Evolutionary conservation across 164 flowering plant species (phyloP), one percentile per base, ranked within the genome.

Genomic region (Liriodendron chinense): DNA sequence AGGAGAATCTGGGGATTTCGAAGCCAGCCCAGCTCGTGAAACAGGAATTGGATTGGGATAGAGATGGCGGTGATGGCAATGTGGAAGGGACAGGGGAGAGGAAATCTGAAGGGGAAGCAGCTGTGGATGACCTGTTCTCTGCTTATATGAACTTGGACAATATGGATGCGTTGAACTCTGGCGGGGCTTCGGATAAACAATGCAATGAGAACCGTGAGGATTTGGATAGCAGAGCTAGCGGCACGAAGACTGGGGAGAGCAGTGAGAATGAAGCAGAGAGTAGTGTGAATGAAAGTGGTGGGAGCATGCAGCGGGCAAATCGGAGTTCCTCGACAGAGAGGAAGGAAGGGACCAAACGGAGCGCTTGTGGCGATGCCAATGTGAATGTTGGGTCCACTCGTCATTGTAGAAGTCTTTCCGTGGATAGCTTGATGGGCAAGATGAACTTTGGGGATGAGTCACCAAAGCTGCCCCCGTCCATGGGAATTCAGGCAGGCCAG

Each of bases 181-280:
- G 90, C 12, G 96, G 85, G 9, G 84, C 83, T 26, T 88, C 85
- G 72, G 94, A 88, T 66, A 91, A 87, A 85, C 82, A 67, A 74
- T 79, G 80, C 48, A 76, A 53, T 9, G 89, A 87, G 69, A 86
- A 69, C 43, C 82, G 74, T 5, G 92, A 87, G 64, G 94, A 91
- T 82, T 81, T 90, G 85, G 96, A 91, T 67, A 92, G 97, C 73
- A 80, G 90, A 78, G 92, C 91, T 0, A 94, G 98, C 71, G 94
- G 92, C n/a, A 91, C 91, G n/a, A 92, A 87, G 72, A 94, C 94
- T 21, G 85, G 85, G 21, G 95, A 92, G 49, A 91, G 92, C 80
- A 94, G 99, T 74, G 98, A 92, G 61, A 91, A 91, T 76, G 99
- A 96, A 83, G 93, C 91, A 0, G 94, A 92, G 75, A 93, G 96